phyloP scores from a whole-genome alignment of 108 stramenopile species.

The Nitzschia sp. region DNA sequence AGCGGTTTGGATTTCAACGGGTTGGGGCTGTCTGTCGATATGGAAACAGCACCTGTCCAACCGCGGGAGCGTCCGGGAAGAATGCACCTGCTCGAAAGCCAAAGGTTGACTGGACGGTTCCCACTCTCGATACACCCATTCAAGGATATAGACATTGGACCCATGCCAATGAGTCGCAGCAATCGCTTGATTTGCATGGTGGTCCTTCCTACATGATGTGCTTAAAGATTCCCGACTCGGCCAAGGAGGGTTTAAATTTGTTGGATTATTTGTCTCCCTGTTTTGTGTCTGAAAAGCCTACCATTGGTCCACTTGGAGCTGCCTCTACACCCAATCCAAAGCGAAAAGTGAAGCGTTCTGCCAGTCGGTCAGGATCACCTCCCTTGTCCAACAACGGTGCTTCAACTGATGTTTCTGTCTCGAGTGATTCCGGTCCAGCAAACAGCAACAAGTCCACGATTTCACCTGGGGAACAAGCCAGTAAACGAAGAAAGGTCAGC shows the following conservation, averaged over 20 bases:
- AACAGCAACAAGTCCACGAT: neutral
- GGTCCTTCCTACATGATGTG: constrained; percentile 77
- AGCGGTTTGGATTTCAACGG: constrained; percentile 68
- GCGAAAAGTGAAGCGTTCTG: constrained; percentile 13
- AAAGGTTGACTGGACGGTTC: constrained; percentile 1
- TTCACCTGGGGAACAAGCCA: neutral
- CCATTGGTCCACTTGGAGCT: constrained; percentile 16
- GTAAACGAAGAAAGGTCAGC: constrained; percentile 8
- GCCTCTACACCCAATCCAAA: constrained; percentile 12
- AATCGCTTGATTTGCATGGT: constrained; percentile 51
- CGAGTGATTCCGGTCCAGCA: neutral
- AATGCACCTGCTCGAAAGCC: neutral
- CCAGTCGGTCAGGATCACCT: neutral
- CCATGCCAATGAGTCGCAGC: constrained; percentile 54
- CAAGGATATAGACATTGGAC: constrained; percentile 78
- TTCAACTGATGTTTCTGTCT: neutral
- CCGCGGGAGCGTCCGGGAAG: neutral
- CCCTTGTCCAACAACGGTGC: constrained; percentile 2
- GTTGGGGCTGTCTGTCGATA: constrained; percentile 72
- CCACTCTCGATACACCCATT: constrained; percentile 26
- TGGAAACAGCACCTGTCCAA: constrained; percentile 8
- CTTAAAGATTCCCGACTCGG: constrained; percentile 31
- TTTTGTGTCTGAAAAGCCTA: constrained; percentile 35
- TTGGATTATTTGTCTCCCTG: neutral
- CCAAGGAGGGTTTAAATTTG: constrained; percentile 16